Evolutionary conservation across 257 asterid species (phyloP), one percentile per base, ranked within the genome.

Genomic region (Linaria vulgaris): DNA sequence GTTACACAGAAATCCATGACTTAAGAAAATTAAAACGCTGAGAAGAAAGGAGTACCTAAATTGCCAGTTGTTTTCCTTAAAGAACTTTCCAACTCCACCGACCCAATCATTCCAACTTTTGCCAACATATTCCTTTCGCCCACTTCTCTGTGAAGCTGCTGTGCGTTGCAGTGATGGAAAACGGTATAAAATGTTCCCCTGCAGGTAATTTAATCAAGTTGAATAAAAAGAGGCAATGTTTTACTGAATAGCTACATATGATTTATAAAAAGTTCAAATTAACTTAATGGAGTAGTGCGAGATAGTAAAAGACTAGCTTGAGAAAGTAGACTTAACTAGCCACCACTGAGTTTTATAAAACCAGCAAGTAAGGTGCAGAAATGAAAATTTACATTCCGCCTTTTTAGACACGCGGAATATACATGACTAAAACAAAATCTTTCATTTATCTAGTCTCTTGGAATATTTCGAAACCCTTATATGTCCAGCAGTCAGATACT

Each of bases 111-210:
- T 69, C 92, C 85, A 87, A 57, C 52, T 79, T 77, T 70, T 85
- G 53, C 99, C 96, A 39, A 85, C 81, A 43, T 82, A 87, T 76
- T 90, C 97, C 86, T 85, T 90, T 83, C 79, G 78, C 53, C 83
- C 81, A 73, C 82, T 76, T 77, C 79, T 79, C 68, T 79, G 88
- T n/a, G 83, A 84, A 61, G 88, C 61, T 67, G 95, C 99, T 47
- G 99, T 94, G 64, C 99, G 99, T 74, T 94, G 99, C 43, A 94
- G 79, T 54, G 97, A 87, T 59, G 99, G 97, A 74, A 94, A 94
- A 56, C 92, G 86, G 84, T 94, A 94, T 59, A 94, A 78, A 71
- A 94, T 94, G 69, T 90, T 87, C 37, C 99, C 99, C 99, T 94
- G 92, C 76, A 74, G 34, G 66, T 54, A 67, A 39, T 24, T 69